Conservation (phyloP, 495 filamentous ascomycete species). For the Parachaetomium inaequale region DNA sequence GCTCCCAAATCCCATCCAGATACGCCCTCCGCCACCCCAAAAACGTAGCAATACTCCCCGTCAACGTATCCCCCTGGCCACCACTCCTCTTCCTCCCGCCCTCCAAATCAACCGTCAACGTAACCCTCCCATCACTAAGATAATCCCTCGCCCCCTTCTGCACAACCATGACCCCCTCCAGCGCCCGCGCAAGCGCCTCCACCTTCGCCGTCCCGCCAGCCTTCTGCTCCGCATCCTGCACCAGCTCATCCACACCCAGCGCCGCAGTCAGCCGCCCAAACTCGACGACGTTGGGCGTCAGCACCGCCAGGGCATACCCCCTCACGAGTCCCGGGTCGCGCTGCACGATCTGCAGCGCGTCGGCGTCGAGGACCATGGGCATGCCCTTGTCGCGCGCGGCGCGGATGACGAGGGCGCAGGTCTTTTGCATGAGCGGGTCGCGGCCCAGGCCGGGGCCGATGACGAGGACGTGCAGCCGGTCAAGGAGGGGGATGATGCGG, state of each 20-base stretch:
- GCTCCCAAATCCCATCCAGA: slow-evolving; percentile 75
- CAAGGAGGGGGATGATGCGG: slow-evolving; percentile 75
- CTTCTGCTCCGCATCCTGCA: slow-evolving; percentile 13
- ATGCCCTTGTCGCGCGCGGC: slow-evolving; percentile 70
- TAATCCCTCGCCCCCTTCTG: slow-evolving; percentile 86
- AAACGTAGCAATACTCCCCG: slow-evolving; percentile 82
- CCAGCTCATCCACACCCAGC: slow-evolving; percentile 51
- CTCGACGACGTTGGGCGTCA: slow-evolving; percentile 94
- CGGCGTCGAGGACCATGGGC: slow-evolving; percentile 87
- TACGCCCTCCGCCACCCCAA: slow-evolving; percentile 86
- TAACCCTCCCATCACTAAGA: slow-evolving; percentile 76
- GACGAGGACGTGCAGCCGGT: slow-evolving; percentile 86
- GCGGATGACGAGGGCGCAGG: slow-evolving; percentile 71
- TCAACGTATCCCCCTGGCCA: slow-evolving; percentile 94
- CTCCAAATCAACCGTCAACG: slow-evolving; percentile 65
- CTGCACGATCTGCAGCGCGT: slow-evolving; percentile 75
- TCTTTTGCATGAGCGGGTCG: slow-evolving; percentile 85
- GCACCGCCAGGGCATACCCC: slow-evolving; percentile 77
- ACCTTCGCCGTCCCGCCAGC: slow-evolving; percentile 55
- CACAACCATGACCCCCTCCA: slow-evolving; percentile 85
- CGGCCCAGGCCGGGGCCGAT: slow-evolving; percentile 90
- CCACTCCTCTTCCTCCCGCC: slow-evolving; percentile 89
- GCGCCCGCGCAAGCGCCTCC: slow-evolving; percentile 65
- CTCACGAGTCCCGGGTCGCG: slow-evolving; percentile 71
- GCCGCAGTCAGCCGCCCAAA: slow-evolving; percentile 77